A percentile compares a stretch with the other conserved stretches of the same genome.
These are phyloP conservation scores for Malassezia yamatoensis DNA, from an alignment of 1,284 basidiomycete genomes.

Conservation along the genomic window DNA sequence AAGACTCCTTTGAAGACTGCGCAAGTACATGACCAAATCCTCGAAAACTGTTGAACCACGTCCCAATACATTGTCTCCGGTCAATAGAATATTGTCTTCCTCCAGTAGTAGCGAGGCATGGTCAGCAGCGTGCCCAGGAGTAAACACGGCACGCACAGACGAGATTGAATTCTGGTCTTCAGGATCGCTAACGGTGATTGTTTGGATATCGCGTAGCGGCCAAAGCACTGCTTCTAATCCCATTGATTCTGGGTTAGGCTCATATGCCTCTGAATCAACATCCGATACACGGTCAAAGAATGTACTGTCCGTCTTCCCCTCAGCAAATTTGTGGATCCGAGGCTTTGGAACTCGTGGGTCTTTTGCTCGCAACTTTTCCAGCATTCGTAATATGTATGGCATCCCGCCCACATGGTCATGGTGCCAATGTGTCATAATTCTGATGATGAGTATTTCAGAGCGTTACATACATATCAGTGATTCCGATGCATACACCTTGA, in stretches of 20 bases:
- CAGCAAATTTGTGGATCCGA: slow-evolving; percentile 50
- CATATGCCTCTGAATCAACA: slow-evolving; percentile 70
- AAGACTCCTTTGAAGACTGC: slow-evolving; percentile 59
- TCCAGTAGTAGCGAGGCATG: slow-evolving; percentile 57
- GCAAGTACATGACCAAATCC: slow-evolving; percentile 65
- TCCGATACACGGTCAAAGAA: slow-evolving; percentile 74
- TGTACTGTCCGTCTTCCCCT: slow-evolving; percentile 52
- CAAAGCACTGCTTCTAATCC: slow-evolving; percentile 22
- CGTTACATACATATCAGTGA: slow-evolving; percentile 27
- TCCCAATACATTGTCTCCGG: slow-evolving; percentile 81
- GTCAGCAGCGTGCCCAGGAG: slow-evolving; percentile 83
- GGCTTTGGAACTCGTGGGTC: slow-evolving; percentile 42
- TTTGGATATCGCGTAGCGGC: slow-evolving; percentile 10
- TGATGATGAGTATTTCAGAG: slow-evolving; percentile 49
- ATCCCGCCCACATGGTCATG: slow-evolving; percentile 75
- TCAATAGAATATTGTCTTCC: slow-evolving; percentile 59
- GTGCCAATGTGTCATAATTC: slow-evolving; percentile 84
- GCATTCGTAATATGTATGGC: slow-evolving; percentile 59
- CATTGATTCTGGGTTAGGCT: slow-evolving; percentile 15
- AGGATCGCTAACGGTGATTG: slow-evolving; percentile 9
- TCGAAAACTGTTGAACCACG: slow-evolving; percentile 83
- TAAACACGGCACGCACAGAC: slow-evolving; percentile 58
- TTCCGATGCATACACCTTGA: slow-evolving; percentile 22
- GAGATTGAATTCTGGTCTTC: slow-evolving; percentile 47
- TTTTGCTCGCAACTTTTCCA: slow-evolving; percentile 51